Evolutionary conservation across 805 yeast species (phyloP), one percentile per base, ranked within the genome.

Genomic region (Teunomyces pallodes): DNA sequence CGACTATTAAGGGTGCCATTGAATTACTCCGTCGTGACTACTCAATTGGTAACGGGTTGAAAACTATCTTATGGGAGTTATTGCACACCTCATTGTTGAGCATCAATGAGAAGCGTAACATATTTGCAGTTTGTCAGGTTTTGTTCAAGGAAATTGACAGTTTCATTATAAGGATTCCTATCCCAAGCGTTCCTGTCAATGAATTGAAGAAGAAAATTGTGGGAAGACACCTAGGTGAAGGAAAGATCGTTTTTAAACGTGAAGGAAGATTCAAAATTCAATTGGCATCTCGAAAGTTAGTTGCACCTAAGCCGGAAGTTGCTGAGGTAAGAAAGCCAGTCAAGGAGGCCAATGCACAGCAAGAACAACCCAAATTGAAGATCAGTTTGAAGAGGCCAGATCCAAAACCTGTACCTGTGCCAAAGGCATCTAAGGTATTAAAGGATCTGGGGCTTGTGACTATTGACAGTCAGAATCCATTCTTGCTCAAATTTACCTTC

Each of bases 91-190:
- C 86, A 1, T 62, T 84, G 24, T 51, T 84, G 14, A 77, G 86
- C 9, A 66, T 88, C 1, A 67, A 78, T 36, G 83, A 83, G 30
- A 81, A 83, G 54, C 75, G 91, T 48, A 64, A 76, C 31, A 58
- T 92, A 7, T 83, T 87, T 54, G 86, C 82, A 49, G 58, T 88
- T 3, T 73, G 87, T 45, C 81, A 82, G 36, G 77, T 92, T 7
- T 65, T 92, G 26, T 87, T 81, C 56, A 77, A 77, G 35, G 80
- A 90, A 5, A 66, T 70, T 28, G 84, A 86, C 52, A 73, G 81
- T 2, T 76, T 84, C 40, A 59, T 78, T n/a, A 90, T 90, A 1
- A 76, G 69, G 3, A 67, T 90, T 17, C 77, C 82, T 5, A 67
- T 83, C 10, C 97, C 97, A 2, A 76, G 83, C 54, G 82, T 82